Conservation (phyloP, 192 early-diverging fungal species). For the Coemansia sp. region DNA sequence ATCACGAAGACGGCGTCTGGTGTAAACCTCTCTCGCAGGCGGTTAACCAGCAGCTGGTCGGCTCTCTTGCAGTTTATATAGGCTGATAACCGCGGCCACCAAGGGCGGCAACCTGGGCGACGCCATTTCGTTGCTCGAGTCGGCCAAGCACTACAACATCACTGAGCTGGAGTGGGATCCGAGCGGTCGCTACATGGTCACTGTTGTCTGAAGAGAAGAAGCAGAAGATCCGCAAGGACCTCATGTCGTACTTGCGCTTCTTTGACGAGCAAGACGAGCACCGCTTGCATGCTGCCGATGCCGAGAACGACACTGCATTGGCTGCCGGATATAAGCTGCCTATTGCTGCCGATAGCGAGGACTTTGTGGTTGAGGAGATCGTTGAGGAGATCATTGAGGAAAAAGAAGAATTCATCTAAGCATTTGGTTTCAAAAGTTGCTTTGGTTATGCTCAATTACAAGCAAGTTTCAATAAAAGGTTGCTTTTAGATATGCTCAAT, state of each 20-base stretch:
- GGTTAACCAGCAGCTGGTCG: too few relatives aligned
- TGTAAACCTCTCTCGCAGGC: too few relatives aligned
- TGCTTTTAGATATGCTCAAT: too few relatives aligned
- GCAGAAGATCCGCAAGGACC: conserved; percentile 87
- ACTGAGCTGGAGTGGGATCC: conserved; percentile 99
- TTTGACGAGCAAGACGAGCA: conserved; percentile 91
- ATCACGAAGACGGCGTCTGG: too few relatives aligned
- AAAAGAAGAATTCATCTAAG: conserved; percentile 45
- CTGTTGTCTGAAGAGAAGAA: conserved; percentile 76
- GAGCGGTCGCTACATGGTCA: conserved; percentile 91
- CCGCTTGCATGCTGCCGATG: conserved; percentile 65
- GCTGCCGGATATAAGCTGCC: conserved; percentile 69
- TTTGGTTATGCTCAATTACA: too few relatives aligned
- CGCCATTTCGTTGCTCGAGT: conserved; percentile 65
- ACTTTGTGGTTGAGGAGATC: conserved; percentile 85
- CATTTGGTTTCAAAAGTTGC: too few relatives aligned
- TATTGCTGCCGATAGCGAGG: conserved; percentile 80
- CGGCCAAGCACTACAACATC: conserved; percentile 90
- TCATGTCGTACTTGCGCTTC: conserved; percentile 80
- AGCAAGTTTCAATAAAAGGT: too few relatives aligned
- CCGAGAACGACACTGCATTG: conserved; percentile 56
- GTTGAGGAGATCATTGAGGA: conserved; percentile 70
- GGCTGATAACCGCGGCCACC: conserved; percentile 13
- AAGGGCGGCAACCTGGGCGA: conserved; percentile 60
- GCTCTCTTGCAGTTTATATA: too few relatives aligned